phyloP scores from a whole-genome alignment of 164 flowering plant genomes.

The Cinnamomum chago region DNA sequence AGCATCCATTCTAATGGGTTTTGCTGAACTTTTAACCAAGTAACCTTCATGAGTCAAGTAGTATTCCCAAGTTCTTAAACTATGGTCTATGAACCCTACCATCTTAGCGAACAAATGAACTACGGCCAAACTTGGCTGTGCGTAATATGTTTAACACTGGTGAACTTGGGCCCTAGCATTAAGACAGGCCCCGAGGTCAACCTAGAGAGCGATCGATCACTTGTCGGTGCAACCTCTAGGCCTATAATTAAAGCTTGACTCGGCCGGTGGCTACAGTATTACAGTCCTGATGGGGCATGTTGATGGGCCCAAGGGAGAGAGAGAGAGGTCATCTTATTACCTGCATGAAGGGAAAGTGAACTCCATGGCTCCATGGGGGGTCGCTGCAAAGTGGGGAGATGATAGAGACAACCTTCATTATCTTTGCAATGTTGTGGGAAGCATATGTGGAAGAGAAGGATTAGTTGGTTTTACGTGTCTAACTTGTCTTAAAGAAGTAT shows the following conservation, averaged over 20 bases:
- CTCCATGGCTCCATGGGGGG: too few species aligned
- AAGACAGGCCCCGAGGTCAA: not conserved
- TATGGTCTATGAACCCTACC: not conserved
- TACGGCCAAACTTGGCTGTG: not conserved
- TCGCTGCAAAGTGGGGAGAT: not conserved
- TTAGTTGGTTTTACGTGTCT: not conserved
- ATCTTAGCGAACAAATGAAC: not conserved
- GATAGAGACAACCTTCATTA: not conserved
- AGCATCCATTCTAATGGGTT: too few species aligned
- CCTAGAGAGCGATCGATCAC: not conserved
- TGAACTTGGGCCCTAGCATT: not conserved
- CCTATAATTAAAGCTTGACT: not conserved
- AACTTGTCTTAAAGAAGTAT: not conserved
- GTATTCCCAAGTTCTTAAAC: not conserved
- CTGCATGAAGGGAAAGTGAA: too few species aligned
- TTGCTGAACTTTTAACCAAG: too few species aligned
- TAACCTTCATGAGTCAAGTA: not conserved
- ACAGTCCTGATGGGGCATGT: too few species aligned
- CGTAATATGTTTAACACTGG: not conserved
- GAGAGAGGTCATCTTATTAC: not conserved
- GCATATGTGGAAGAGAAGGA: not conserved
- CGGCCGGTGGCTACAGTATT: too few species aligned
- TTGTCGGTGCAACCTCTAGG: not conserved
- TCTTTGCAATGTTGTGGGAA: not conserved
- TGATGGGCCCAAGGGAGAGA: not conserved